Percentiles rank a stretch among this genome's conserved stretches.
Conservation (phyloP, 352 stramenopile genomes). For the Phytophthora ohioensis region DNA sequence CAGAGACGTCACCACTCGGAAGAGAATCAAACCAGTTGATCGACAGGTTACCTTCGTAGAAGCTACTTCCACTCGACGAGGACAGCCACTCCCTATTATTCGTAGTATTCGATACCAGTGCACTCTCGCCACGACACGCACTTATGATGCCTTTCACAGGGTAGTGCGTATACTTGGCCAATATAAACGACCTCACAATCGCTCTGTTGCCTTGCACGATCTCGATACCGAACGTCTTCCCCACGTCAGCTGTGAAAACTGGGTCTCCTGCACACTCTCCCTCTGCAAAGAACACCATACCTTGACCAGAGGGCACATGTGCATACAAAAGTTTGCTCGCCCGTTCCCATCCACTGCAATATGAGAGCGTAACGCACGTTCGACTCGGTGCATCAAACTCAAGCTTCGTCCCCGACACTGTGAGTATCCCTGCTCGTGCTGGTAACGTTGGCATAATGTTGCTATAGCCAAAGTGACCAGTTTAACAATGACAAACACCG, state of each 20-base stretch:
- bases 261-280: not conserved
- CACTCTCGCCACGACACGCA: not conserved
- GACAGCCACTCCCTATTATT: not conserved
- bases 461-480: not conserved
- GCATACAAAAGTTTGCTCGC: constrained; percentile 1
- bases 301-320: not conserved
- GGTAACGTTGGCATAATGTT: not conserved
- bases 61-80: not conserved
- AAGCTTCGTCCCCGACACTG: not conserved
- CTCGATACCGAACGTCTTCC: not conserved
- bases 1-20: not conserved
- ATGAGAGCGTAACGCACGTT: not conserved
- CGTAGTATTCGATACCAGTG: not conserved
- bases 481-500: not conserved
- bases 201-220: not conserved
- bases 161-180: not conserved
- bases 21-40: not conserved
- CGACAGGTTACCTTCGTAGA: not conserved
- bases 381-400: not conserved
- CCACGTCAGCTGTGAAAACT: not conserved
- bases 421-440: not conserved
- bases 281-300: not conserved
- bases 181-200: not conserved
- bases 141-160: not conserved
- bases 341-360: not conserved